A percentile compares a stretch with the other conserved stretches of the same genome.
Evolutionary conservation across 2,329 filamentous ascomycete genomes (phyloP).

Genomic region (Zalaria sp.): DNA sequence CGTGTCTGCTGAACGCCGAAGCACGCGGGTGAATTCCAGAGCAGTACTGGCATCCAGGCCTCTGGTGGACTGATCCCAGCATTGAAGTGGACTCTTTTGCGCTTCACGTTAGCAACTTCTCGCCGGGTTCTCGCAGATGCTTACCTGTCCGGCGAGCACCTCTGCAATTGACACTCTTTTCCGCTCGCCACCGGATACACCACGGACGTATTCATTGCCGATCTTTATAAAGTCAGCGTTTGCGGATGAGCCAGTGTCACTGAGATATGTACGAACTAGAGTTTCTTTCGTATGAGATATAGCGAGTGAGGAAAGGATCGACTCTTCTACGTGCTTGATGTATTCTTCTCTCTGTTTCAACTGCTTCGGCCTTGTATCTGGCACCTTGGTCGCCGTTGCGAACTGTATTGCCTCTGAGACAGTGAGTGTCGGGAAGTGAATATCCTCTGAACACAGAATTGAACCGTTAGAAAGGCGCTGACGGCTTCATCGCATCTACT

Average conservation of each 20-base stretch:
- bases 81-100: conserved; percentile 1
- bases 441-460: conserved; percentile 4
- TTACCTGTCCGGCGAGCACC: conserved; percentile 18
- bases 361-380: too few relatives aligned
- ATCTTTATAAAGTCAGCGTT: conserved; percentile 21
- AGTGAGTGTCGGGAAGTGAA: conserved; percentile 43
- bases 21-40: conserved; percentile 41
- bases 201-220: conserved; percentile 44
- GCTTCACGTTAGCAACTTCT: conserved; percentile 15
- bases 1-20: conserved; percentile 37
- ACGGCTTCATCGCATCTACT: too few relatives aligned
- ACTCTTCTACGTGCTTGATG: too few relatives aligned
- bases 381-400: too few relatives aligned
- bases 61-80: conserved; percentile 34
- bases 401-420: conserved; percentile 12
- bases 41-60: conserved; percentile 45
- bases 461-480: too few relatives aligned
- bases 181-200: conserved; percentile 44
- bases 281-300: too few relatives aligned
- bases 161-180: conserved; percentile 50
- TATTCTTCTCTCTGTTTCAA: too few relatives aligned
- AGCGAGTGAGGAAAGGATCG: too few relatives aligned
- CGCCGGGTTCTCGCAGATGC: conserved; percentile 14
- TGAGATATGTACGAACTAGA: too few relatives aligned
- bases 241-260: too few relatives aligned